phyloP scores from a whole-genome alignment of 164 flowering plant genomes.

The Berberis thunbergii region DNA sequence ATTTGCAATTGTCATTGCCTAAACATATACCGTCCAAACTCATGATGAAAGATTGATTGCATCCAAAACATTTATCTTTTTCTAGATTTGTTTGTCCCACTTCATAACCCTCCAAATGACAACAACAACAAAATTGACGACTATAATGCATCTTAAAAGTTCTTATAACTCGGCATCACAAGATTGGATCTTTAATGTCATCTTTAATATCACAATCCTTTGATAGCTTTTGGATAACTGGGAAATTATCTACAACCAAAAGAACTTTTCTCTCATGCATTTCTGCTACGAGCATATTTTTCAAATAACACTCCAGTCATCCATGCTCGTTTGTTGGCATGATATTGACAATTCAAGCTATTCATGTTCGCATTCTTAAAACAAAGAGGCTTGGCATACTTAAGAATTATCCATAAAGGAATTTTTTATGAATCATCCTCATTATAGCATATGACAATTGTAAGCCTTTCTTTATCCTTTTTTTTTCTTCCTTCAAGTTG shows the following conservation, averaged over 20 bases:
- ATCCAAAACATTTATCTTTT: not conserved
- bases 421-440: not conserved
- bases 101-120: not conserved
- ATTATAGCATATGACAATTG: not conserved
- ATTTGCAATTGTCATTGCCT: not conserved
- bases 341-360: not conserved
- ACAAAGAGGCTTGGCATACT: not conserved
- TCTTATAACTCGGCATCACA: not conserved
- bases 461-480: not conserved
- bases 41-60: not conserved
- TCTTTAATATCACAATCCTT: not conserved
- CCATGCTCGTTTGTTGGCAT: not conserved
- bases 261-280: constrained; percentile 1
- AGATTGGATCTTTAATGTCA: not conserved
- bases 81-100: not conserved
- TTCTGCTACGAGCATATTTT: not conserved
- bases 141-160: not conserved
- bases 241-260: not conserved
- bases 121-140: not conserved
- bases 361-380: not conserved
- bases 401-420: constrained; percentile 1
- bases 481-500: not conserved
- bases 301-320: not conserved
- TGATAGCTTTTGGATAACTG: not conserved
- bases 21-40: not conserved